A percentile compares a stretch with the other conserved stretches of the same genome.
Conservation (phyloP, 23 red algal species). For the Agarophyton chilense region DNA sequence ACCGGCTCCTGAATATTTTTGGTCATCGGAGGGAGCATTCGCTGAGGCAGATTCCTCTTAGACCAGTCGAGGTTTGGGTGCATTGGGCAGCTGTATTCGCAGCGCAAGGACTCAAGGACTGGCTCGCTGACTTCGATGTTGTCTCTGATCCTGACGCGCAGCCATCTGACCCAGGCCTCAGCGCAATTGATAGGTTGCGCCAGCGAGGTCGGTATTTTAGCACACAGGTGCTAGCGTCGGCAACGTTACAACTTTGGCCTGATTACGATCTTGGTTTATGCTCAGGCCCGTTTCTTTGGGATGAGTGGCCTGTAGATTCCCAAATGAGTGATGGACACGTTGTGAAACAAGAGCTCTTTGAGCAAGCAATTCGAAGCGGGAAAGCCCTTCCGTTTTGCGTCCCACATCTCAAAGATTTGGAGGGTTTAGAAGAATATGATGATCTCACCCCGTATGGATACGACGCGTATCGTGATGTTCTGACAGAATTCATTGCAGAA, state of each 20-base stretch:
- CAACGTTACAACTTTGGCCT: conserved; percentile 7
- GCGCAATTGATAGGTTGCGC: not conserved
- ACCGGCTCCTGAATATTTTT: not conserved
- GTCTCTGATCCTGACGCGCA: conserved; percentile 21
- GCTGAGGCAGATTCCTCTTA: conserved; percentile 2
- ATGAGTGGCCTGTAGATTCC: not conserved
- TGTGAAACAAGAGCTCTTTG: conserved; percentile 25
- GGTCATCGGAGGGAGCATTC: not conserved
- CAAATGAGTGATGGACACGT: conserved; percentile 13
- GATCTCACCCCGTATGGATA: not conserved
- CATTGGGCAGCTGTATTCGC: conserved; percentile 48
- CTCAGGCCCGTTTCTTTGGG: conserved; percentile 8
- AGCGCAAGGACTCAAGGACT: conserved; percentile 37
- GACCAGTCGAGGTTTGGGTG: conserved; percentile 44
- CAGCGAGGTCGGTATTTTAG: conserved; percentile 30
- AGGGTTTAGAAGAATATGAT: conserved; percentile 4
- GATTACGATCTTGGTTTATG: not conserved
- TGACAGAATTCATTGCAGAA: conserved; percentile 13
- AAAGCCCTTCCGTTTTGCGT: conserved; percentile 34
- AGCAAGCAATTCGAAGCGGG: not conserved
- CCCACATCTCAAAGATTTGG: conserved; percentile 25
- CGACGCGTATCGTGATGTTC: conserved; percentile 6
- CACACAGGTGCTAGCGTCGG: conserved; percentile 24
- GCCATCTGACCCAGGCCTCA: not conserved
- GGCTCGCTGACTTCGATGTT: conserved; percentile 48